Conservation (phyloP, 2,329 filamentous ascomycete species). For the Nigrograna mackinnonii region DNA sequence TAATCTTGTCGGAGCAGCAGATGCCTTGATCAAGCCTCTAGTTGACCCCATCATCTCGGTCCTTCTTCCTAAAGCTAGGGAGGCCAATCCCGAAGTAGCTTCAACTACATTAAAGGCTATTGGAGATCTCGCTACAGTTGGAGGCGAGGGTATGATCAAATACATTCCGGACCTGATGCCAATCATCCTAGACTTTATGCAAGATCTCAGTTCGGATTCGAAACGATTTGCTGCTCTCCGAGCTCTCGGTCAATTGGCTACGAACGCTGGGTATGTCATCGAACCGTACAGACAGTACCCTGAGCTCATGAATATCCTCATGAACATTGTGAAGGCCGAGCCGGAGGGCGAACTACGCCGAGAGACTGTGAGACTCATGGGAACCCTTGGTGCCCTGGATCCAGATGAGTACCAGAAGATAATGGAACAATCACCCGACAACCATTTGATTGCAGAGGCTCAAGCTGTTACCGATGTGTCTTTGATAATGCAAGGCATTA, state of each 20-base stretch:
- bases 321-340: conserved; percentile 92
- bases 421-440: conserved; percentile 83
- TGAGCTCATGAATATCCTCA: conserved; percentile 86
- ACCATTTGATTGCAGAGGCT: conserved; percentile 70
- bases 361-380: conserved; percentile 95
- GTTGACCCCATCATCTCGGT: conserved; percentile 96
- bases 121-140: conserved; percentile 90
- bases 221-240: conserved; percentile 92
- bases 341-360: conserved; percentile 83
- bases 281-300: conserved; percentile 95
- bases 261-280: conserved; percentile 97
- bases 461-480: conserved; percentile 86
- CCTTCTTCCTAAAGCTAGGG: conserved; percentile 88
- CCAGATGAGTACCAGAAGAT: conserved; percentile 97
- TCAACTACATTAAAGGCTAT: conserved; percentile 95
- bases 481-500: conserved; percentile 95
- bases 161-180: conserved; percentile 95
- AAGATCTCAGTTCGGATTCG: conserved; percentile 86
- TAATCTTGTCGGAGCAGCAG: conserved; percentile 89
- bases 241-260: conserved; percentile 88
- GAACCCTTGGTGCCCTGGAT: conserved; percentile 91
- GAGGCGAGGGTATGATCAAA: conserved; percentile 88
- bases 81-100: conserved; percentile 83
- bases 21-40: conserved; percentile 91
- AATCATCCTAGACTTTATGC: conserved; percentile 88